Evolutionary conservation across 2,329 filamentous ascomycete species (phyloP), one percentile per base, ranked within the genome.

Genomic region (Colletotrichum karsti): DNA sequence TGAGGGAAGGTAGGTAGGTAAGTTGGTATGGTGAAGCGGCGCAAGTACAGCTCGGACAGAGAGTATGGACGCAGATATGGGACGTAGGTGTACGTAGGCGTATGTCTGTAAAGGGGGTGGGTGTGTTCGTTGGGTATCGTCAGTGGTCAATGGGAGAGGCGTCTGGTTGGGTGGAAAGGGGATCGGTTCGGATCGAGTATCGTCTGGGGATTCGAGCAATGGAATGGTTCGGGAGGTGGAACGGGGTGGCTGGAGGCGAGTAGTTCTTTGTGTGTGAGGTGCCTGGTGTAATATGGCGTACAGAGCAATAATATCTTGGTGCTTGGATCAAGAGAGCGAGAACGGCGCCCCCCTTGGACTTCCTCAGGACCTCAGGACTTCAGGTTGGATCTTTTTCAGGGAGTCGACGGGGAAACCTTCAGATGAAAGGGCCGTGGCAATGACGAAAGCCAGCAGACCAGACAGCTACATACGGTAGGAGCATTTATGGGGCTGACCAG

Each of bases 381-480:
- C 18, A 24, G 42, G n/a, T 37, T 37, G 59, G 58, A 37, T 33
- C 33, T 56, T 66, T 48, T 50, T 50, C 57, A 58, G 60, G 50
- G 22, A 66, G 63, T 55, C 48, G 48, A 61, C 48, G 26, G 58
- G 59, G 37, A 59, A 64, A 20, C 63, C 65, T 59, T 68, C 65
- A 59, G 65, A 68, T 54, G 65, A 68, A 68, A 68, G 46, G 65
- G 60, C 60, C 30, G 65, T 68, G 65, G 60, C 60, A 65, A 68
- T 68, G 65, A 68, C 65, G 65, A 68, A 68, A 65, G 65, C 22
- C 53, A 54, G 60, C 65, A 54, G 37, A 26, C 41, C 6, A 39
- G 60, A 67, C 53, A 64, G 65, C 64, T 67, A 48, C 46, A 22
- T 53, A 53, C 51, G 28, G 64, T 65, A 64, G 53, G 60, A 59